A percentile compares a stretch with the other conserved stretches of the same genome.
phyloP scores from a whole-genome alignment of 352 stramenopile genomes.

The Blastocystis sp. region DNA sequence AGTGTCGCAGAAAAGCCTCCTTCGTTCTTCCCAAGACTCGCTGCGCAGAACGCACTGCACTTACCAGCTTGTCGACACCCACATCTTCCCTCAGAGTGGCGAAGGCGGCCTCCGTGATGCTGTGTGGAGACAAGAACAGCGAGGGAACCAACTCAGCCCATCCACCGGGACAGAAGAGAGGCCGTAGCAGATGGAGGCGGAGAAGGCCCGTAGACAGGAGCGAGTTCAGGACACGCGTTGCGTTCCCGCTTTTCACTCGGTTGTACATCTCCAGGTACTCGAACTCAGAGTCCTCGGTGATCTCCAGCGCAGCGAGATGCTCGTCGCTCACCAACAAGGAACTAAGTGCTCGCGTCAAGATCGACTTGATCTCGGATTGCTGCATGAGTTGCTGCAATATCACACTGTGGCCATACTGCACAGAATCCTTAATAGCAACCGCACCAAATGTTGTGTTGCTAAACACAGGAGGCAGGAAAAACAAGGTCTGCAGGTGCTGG shows the following conservation, averaged over 20 bases:
- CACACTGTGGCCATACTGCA: neutral
- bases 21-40: neutral
- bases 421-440: neutral
- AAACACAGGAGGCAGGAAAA: conserved; percentile 29
- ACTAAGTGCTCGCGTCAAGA: neutral
- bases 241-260: neutral
- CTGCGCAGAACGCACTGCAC: neutral
- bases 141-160: neutral
- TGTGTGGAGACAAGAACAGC: neutral
- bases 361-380: neutral
- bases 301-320: neutral
- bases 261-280: neutral
- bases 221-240: neutral
- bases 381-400: conserved; percentile 18
- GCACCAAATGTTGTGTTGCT: conserved; percentile 42
- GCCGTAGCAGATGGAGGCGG: neutral
- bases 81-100: neutral
- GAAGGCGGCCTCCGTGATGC: neutral
- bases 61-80: neutral
- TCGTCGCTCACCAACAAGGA: neutral
- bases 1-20: neutral
- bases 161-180: neutral
- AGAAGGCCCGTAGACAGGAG: neutral
- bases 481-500: neutral
- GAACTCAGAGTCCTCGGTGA: neutral